Conservation (phyloP, 805 yeast species). For the Crinitomyces ghanaensis region DNA sequence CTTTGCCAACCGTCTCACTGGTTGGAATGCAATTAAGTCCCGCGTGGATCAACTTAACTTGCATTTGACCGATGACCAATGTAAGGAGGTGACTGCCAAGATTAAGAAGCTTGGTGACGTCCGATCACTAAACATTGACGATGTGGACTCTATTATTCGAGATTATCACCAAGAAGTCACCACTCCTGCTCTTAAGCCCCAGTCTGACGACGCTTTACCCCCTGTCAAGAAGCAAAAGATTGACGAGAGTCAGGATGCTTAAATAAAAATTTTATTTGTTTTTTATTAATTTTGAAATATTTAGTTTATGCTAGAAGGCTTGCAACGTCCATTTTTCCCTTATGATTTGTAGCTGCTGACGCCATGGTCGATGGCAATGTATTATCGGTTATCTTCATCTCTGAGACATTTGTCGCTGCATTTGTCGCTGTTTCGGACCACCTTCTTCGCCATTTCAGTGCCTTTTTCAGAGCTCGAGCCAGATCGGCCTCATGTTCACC, state of each 20-base stretch:
- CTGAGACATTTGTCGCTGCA: too few species aligned
- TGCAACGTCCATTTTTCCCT: not conserved
- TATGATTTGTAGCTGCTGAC: too few species aligned
- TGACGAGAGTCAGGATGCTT: too few species aligned
- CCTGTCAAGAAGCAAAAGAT: constrained; percentile 25
- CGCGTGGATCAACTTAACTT: constrained; percentile 95
- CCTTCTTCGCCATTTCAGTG: not conserved
- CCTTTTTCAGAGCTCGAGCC: too few species aligned
- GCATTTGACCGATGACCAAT: constrained; percentile 79
- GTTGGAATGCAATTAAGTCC: constrained; percentile 98
- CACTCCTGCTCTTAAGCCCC: constrained; percentile 17
- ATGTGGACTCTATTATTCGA: constrained; percentile 92
- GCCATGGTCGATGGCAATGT: too few species aligned
- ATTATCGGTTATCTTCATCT: too few species aligned
- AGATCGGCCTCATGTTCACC: too few species aligned
- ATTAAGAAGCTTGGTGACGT: constrained; percentile 93
- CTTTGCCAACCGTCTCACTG: constrained; percentile 95
- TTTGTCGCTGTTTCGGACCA: not conserved
- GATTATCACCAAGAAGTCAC: constrained; percentile 67
- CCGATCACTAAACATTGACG: constrained; percentile 88
- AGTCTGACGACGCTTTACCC: constrained; percentile 13
- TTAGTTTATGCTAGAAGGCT: too few species aligned
- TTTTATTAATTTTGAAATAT: too few species aligned
- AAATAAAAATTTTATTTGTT: too few species aligned
- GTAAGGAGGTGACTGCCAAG: constrained; percentile 89